Percentiles rank a stretch among this genome's conserved stretches.
These are phyloP conservation scores for Venturia pyrina DNA, from an alignment of 2,329 filamentous ascomycete species.

Conservation along the genomic window DNA sequence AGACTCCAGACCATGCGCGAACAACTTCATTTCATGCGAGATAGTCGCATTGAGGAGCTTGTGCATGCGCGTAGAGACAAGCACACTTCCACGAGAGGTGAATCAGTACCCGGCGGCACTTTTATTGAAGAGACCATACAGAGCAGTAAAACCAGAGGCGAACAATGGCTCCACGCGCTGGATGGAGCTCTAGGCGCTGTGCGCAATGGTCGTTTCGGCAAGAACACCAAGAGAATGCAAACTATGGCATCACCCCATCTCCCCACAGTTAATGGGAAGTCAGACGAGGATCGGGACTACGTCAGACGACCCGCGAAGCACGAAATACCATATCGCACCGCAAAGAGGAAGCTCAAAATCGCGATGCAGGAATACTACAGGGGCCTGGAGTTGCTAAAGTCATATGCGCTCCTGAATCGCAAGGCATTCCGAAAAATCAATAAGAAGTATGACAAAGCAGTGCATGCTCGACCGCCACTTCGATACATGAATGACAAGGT, in stretches of 20 bases:
- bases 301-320: constrained; percentile 25
- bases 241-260: constrained; percentile 25
- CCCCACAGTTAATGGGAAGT: not conserved
- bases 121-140: constrained; percentile 16
- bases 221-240: constrained; percentile 39
- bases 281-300: constrained; percentile 30
- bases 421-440: constrained; percentile 96
- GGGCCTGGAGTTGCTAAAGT: constrained; percentile 81
- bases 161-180: constrained; percentile 29
- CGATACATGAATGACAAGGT: constrained; percentile 88
- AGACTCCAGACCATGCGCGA: constrained; percentile 62
- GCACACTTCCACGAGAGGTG: constrained; percentile 20
- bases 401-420: constrained; percentile 79
- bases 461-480: constrained; percentile 64
- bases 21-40: constrained; percentile 88
- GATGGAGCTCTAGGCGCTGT: constrained; percentile 33
- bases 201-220: constrained; percentile 40
- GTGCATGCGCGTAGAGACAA: constrained; percentile 38
- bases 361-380: constrained; percentile 91
- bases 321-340: constrained; percentile 71
- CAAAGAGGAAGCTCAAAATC: constrained; percentile 84
- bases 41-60: constrained; percentile 64
- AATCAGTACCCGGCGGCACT: constrained; percentile 13
- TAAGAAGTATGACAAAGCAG: constrained; percentile 95
- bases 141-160: constrained; percentile 14